Evolutionary conservation across 345 rosid genomes (phyloP).

Genomic region (Mercurialis annua): DNA sequence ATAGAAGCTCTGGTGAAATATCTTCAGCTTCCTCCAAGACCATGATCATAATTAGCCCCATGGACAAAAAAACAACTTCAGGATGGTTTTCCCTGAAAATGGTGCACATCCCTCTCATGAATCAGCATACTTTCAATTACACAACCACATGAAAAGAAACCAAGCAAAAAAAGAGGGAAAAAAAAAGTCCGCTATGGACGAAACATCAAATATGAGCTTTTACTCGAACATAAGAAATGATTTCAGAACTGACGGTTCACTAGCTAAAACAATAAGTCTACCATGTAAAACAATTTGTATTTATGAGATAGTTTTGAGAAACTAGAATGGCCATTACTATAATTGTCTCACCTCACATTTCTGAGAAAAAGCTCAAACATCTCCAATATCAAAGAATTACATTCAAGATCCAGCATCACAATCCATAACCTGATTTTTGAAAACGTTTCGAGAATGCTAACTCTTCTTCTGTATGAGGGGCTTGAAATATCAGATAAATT

Average conservation of each 20-base stretch:
- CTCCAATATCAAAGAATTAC: slow-evolving; percentile 14
- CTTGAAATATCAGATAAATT: slow-evolving; percentile 19
- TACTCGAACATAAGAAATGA: no score
- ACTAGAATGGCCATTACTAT: not conserved
- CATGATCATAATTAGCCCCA: slow-evolving; percentile 19
- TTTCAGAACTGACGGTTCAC: no score
- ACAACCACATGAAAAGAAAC: not conserved
- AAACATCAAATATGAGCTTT: no score
- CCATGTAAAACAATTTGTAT: no score
- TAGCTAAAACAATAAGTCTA: no score
- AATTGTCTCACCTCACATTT: slow-evolving; percentile 13
- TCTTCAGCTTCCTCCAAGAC: slow-evolving; percentile 15
- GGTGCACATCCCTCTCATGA: not conserved
- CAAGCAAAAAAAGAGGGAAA: no score
- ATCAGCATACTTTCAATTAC: not conserved
- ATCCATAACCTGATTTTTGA: slow-evolving; percentile 10
- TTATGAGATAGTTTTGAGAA: no score
- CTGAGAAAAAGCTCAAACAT: slow-evolving; percentile 20
- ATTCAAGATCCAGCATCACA: slow-evolving; percentile 22
- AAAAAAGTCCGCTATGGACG: no score
- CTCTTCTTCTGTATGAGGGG: slow-evolving; percentile 12
- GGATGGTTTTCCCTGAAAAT: slow-evolving; percentile 20
- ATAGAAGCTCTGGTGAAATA: slow-evolving; percentile 14
- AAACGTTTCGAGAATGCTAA: slow-evolving; percentile 9
- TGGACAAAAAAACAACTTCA: slow-evolving; percentile 12